A percentile compares a stretch with the other conserved stretches of the same genome.
phyloP scores from a whole-genome alignment of 306 rosid genomes.

The Carpinus fangiana region DNA sequence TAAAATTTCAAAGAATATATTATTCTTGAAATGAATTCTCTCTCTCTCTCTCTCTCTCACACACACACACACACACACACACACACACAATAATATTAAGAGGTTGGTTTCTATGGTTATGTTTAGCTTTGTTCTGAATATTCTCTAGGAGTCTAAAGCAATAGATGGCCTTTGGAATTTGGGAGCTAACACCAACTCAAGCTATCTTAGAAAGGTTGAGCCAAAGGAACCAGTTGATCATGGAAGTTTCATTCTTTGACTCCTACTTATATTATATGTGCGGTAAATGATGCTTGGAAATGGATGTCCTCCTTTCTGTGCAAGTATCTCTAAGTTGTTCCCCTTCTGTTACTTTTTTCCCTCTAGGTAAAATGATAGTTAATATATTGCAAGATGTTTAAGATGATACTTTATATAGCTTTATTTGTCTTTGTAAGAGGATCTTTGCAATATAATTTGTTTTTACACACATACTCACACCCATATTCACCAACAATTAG shows the following conservation, averaged over 20 bases:
- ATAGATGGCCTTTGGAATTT: neutral
- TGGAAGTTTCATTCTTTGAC: neutral
- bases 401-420: too few species aligned
- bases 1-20: too few species aligned
- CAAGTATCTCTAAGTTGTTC: neutral
- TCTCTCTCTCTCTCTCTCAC: too few species aligned
- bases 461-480: neutral
- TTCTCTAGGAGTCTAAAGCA: neutral
- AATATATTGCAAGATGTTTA: too few species aligned
- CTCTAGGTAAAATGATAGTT: neutral
- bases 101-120: neutral
- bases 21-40: too few species aligned
- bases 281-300: neutral
- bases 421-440: too few species aligned
- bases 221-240: neutral
- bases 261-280: neutral
- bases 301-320: neutral
- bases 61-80: too few species aligned
- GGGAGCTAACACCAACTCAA: neutral
- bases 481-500: neutral
- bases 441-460: too few species aligned
- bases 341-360: conserved; percentile 10
- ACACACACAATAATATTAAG: neutral
- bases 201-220: neutral
- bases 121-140: neutral